Conservation (phyloP, 1,284 basidiomycete genomes). For the Heliocybe sulcata region DNA sequence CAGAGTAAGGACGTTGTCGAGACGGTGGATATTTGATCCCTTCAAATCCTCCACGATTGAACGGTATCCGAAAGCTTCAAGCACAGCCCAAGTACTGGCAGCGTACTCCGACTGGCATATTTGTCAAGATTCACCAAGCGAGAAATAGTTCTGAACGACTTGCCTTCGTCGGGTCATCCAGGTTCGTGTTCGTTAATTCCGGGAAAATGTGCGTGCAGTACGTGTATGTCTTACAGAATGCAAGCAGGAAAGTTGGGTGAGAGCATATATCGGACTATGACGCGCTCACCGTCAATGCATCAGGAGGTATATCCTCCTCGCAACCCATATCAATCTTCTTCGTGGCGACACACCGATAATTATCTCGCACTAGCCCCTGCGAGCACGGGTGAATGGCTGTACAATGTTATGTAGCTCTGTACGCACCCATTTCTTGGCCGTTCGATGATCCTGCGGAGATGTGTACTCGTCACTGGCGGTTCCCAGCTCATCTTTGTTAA, state of each 20-base stretch:
- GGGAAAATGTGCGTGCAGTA: conserved; percentile 10
- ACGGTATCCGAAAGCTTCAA: conserved; percentile 12
- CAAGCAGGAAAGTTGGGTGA: too few species aligned
- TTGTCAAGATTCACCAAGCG: background rate
- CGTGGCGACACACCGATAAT: conserved; percentile 20
- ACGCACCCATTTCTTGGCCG: conserved; percentile 6
- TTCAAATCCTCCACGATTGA: conserved; percentile 12
- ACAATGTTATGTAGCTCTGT: background rate
- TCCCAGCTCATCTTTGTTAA: background rate
- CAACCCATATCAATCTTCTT: conserved; percentile 7
- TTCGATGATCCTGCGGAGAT: conserved; percentile 4
- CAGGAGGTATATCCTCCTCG: background rate
- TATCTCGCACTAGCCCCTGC: conserved; percentile 21
- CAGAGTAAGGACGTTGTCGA: conserved; percentile 25
- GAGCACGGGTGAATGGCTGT: background rate
- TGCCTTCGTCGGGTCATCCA: background rate
- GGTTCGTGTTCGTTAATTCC: background rate
- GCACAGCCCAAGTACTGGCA: conserved; percentile 10
- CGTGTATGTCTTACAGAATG: too few species aligned
- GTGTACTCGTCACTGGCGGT: background rate
- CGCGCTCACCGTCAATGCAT: background rate
- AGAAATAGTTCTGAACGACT: conserved; percentile 2
- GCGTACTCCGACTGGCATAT: conserved; percentile 7
- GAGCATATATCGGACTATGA: too few species aligned
- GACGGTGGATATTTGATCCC: conserved; percentile 18